These are phyloP conservation scores for Eucalyptus brandiana DNA, from an alignment of 345 rosid genomes.

Conservation along the genomic window DNA sequence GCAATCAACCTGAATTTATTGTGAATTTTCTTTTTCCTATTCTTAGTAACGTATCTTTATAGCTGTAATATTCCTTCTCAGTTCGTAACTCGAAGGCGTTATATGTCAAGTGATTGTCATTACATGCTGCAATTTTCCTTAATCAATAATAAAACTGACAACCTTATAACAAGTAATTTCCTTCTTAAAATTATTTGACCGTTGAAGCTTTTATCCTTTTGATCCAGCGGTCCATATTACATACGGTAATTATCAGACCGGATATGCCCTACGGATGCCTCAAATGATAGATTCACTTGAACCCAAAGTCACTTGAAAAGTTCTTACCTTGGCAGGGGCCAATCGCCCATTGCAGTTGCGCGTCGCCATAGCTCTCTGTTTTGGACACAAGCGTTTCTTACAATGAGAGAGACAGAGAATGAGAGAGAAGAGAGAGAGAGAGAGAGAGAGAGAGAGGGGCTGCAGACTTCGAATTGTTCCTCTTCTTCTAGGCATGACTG, in stretches of 20 bases:
- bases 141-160: not conserved
- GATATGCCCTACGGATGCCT: not conserved
- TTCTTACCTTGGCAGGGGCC: not conserved
- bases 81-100: not conserved
- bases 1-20: not conserved
- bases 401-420: no score
- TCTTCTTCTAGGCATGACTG: slow-evolving; percentile 49
- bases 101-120: not conserved
- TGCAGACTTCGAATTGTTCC: slow-evolving; percentile 70
- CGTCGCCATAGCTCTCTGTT: not conserved
- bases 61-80: not conserved
- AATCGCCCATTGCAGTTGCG: not conserved
- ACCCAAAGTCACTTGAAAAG: not conserved
- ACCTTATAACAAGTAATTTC: not conserved
- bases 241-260: not conserved
- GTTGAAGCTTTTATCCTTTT: not conserved
- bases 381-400: not conserved
- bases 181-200: not conserved
- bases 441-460: slow-evolving; percentile 1
- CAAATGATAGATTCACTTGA: not conserved
- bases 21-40: not conserved
- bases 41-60: not conserved
- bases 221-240: not conserved
- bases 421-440: not conserved
- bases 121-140: not conserved